Base-by-base conservation (phyloP, 495 filamentous ascomycete genomes). In the Aspergillus mulundensis region DNA sequence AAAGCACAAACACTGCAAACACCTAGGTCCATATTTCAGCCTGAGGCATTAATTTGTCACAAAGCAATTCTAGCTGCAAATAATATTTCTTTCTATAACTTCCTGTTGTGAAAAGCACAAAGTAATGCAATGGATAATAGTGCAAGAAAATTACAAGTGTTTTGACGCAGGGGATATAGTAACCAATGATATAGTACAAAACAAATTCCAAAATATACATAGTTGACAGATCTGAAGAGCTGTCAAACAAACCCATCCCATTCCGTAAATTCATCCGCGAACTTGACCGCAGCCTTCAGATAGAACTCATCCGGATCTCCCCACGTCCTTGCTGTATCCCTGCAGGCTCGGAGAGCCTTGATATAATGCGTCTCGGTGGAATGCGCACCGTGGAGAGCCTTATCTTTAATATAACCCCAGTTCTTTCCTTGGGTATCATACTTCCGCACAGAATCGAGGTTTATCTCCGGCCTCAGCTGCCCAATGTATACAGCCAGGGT, bases 361-460 rank as follows among this genome's bases (percentile, higher is more conserved):
- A 95, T 87, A 67, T 81, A 95, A 70, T 94, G 88, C 21, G 88
- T 81, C 75, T 97, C 89, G 1, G 81, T 82, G 5, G 81, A 72
- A 66, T 82, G 80, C 42, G 79, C 65, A 11, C 83, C 84, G 23
- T 81, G 85, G 7, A 94, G 62, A 39, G 88, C 88, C 68, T 81
- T 76, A 39, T 86, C 65, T 14, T 84, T 79, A 2, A 89, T 85
- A 74, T 87, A 91, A 16, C 80, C 78, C 94, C 94, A 97, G 47
- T 82, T 77, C 64, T 83, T 83, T 0, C 81, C 83, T 20, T 79
- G 70, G 7, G 85, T 56, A 36, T 90, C 82, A 45, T 79, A 81
- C 1, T 81, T 74, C 16, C 67, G 70, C 45, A 96, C 81, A 14
- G 78, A 66, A 51, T 87, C 84, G 14, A 85, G 74, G 19, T 85